Base-by-base conservation (phyloP, 83 land plant species). In the Picea abies region DNA sequence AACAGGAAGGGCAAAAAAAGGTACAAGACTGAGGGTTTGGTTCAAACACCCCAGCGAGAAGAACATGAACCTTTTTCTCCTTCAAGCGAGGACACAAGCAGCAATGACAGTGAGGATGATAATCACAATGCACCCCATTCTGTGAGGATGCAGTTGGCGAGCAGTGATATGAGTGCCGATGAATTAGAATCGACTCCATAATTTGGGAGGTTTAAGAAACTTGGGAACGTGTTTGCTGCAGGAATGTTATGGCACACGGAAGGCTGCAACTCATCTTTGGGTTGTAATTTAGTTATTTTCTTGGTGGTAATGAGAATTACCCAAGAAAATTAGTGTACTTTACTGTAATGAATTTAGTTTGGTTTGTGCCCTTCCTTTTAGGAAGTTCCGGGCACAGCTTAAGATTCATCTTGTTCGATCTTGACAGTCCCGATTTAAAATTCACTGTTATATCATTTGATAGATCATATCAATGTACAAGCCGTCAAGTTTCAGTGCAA, bases 41-140 rank as follows among this genome's bases (percentile, higher is more conserved):
- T 20, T 23, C 58, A 20, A n/a, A 52, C 71, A 15, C 22, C 72
- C 9, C 60, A 82, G 26, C 88, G 86, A 76, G 92, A 92, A 72
- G 91, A 92, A 77, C 10, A 14, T 63, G 84, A 78, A 16, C 44
- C 72, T 0, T 81, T 76, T 44, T 90, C 89, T 72, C 63, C 65
- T 70, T 87, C 94, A 26, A 87, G 90, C 56, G 91, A 86, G 67
- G 84, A 73, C 4, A 76, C 44, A 65, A 84, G 84, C 35, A 84
- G 90, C 71, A 61, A 47, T 41, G 84, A 69, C 78, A 90, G 92
- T 25, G 91, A 92, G 52, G 91, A 92, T 73, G 94, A 88, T 29
- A 83, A 44, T 29, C 87, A 90, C 58, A 37, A n/a, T 73, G 12
- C 56, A 20, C 8, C 58, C 52, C 77, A 52, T 20, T 20, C 23